Conservation (phyloP, 805 yeast species). For the Candida berthetii region DNA sequence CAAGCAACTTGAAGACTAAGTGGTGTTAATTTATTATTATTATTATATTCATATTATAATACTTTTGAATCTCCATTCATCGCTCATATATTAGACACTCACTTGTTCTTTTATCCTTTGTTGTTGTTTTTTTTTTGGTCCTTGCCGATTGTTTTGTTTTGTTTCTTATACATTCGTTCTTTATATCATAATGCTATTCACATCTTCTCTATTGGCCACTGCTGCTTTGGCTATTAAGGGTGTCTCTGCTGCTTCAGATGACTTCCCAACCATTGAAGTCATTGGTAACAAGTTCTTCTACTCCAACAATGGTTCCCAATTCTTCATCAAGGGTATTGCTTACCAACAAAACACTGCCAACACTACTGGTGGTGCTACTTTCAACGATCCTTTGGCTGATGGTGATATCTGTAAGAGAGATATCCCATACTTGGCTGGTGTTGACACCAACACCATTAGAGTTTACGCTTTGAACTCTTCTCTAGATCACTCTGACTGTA, state of each 20-base stretch:
- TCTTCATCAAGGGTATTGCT: slow-evolving; percentile 73
- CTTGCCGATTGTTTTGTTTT: too few relatives aligned
- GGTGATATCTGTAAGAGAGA: slow-evolving; percentile 59
- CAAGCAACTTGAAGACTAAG: too few relatives aligned
- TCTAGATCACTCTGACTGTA: slow-evolving; percentile 62
- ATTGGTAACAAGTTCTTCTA: slow-evolving; percentile 75
- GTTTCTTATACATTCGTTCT: too few relatives aligned
- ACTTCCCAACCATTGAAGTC: slow-evolving; percentile 61
- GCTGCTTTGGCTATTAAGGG: slow-evolving; percentile 23
- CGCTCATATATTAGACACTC: too few relatives aligned
- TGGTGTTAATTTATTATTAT: too few relatives aligned
- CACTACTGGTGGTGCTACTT: slow-evolving; percentile 35
- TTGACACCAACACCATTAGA: slow-evolving; percentile 66
- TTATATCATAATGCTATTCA: slow-evolving; percentile 27
- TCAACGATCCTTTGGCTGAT: slow-evolving; percentile 70
- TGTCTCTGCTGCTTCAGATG: slow-evolving; percentile 29
- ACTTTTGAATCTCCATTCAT: too few relatives aligned
- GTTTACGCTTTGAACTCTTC: slow-evolving; percentile 69
- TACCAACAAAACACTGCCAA: slow-evolving; percentile 66
- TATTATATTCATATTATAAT: too few relatives aligned
- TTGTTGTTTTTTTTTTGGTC: too few relatives aligned
- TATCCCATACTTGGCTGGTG: slow-evolving; percentile 57
- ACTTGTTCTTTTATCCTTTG: too few relatives aligned
- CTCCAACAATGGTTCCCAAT: slow-evolving; percentile 74
- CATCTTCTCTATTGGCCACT: slow-evolving; percentile 24